Conservation (phyloP, 371 early-diverging fungal species). For the Syncephalastrum racemosum region DNA sequence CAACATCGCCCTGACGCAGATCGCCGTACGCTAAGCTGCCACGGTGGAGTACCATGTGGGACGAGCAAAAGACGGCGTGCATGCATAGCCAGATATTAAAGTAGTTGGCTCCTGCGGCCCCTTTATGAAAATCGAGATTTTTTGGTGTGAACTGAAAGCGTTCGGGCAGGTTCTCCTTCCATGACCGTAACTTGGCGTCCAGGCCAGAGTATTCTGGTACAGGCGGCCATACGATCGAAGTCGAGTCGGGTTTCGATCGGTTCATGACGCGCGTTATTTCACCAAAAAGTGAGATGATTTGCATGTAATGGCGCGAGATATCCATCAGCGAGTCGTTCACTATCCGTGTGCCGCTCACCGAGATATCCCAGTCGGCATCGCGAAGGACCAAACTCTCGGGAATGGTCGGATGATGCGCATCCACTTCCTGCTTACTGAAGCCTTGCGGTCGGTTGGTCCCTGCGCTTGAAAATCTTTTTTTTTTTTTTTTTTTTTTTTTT, state of each 20-base stretch:
- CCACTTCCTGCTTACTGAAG: slow-evolving; percentile 56
- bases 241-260: slow-evolving; percentile 38
- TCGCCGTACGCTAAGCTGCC: slow-evolving; percentile 47
- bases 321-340: slow-evolving; percentile 35
- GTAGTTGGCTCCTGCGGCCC: slow-evolving; percentile 31
- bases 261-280: slow-evolving; percentile 52
- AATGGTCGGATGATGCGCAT: slow-evolving; percentile 48
- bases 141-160: slow-evolving; percentile 24
- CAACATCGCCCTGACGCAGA: slow-evolving; percentile 13
- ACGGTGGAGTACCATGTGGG: slow-evolving; percentile 37
- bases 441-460: slow-evolving; percentile 59
- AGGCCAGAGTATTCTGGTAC: slow-evolving; percentile 45
- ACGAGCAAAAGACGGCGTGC: slow-evolving; percentile 41
- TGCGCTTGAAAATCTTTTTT: slow-evolving; percentile 37
- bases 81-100: slow-evolving; percentile 40
- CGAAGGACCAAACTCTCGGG: slow-evolving; percentile 47
- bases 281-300: slow-evolving; percentile 42
- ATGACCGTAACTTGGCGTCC: slow-evolving; percentile 35
- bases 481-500: slow-evolving; percentile 11
- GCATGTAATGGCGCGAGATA: slow-evolving; percentile 25
- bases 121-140: slow-evolving; percentile 24
- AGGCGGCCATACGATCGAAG: slow-evolving; percentile 47
- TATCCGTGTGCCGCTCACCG: slow-evolving; percentile 25
- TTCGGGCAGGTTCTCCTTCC: slow-evolving; percentile 34
- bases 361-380: slow-evolving; percentile 25